Base-by-base conservation (phyloP, 257 asterid species). In the Plectranthus barbatus region DNA sequence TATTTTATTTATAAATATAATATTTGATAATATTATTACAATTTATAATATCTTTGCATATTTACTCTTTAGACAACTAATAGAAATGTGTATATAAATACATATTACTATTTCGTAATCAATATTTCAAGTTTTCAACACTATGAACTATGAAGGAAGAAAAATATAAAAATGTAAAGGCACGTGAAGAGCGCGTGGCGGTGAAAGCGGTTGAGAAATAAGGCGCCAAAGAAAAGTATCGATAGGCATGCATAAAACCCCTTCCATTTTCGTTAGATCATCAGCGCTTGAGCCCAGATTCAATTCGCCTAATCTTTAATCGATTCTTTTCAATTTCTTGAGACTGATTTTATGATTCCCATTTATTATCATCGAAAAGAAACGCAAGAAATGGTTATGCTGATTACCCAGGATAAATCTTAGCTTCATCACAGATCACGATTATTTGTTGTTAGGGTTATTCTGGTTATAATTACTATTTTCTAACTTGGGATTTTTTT, bases 171-270 rank as follows among this genome's bases (percentile, higher is more conserved):
- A n/a, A n/a, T n/a, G n/a, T n/a, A n/a, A n/a, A n/a, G n/a, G n/a
- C n/a, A n/a, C n/a, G n/a, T n/a, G 8, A 3, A 24, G 13, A 6
- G 44, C 23, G 66, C 55, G 78, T 64, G 47, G 41, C 48, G 11
- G 47, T 45, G n/a, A 11, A n/a, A 15, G 37, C 17, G 12, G 63
- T 62, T 45, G 49, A 29, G 19, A 57, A 54, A 47, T 57, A 47
- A 76, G 77, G 84, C 81, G 84, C 84, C 79, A 79, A 72, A 68
- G 51, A 51, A 51, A n/a, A n/a, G n/a, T n/a, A n/a, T n/a, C n/a
- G n/a, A n/a, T n/a, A n/a, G n/a, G n/a, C n/a, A n/a, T n/a, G n/a
- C n/a, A n/a, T n/a, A n/a, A n/a, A n/a, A n/a, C 13, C 56, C 81
- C 84, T 58, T 69, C 73, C 76, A 59, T 62, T 54, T 65, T 44